Base-by-base conservation (phyloP, 2,329 filamentous ascomycete genomes). In the Didymellaceae sp. region DNA sequence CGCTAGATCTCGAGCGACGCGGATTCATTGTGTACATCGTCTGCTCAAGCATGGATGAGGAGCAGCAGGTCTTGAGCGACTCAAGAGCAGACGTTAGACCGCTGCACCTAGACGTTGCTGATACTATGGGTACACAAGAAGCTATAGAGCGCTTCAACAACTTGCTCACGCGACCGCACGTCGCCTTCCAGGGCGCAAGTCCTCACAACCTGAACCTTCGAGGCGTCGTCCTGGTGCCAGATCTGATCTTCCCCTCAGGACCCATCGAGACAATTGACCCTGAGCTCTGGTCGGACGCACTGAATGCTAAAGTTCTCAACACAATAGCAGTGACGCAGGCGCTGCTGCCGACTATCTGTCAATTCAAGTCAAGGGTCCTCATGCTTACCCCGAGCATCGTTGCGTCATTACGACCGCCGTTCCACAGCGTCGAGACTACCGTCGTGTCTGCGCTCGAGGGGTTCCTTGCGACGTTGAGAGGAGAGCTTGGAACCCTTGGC, bases 21-120 rank as follows among this genome's bases (percentile, higher is more conserved):
- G 94, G 94, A 4, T 97, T 95, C 72, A 89, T 97, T 54, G 90
- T 97, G 47, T 99, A 91, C 72, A 81, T 99, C 53, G 89, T 96
- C 1, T 93, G 91, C 65, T 88, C 86, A 57, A 90, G 86, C n/a
- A 77, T 86, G 52, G 90, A 96, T 63, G 93, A 97, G 61, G 91
- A 97, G 71, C 80, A 86, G 26, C 77, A 88, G 57, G 86, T 97
- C 11, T 84, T 90, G 53, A 82, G 84, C 53, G 84, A 96, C 71
- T 82, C 86, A n/a, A 82, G 91, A 55, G 80, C 86, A 6, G 94
- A 97, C 68, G 88, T 97, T 58, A 84, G 88, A 56, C 86, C 93
- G 6, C 76, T 99, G 50, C 85, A 85, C 68, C 82, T 97, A 57
- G 91, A 97, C 66, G 85, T 95, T 26, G 89, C 87, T 6, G 87